Base-by-base conservation (phyloP, 352 stramenopile genomes). In the Phytophthora vignae region DNA sequence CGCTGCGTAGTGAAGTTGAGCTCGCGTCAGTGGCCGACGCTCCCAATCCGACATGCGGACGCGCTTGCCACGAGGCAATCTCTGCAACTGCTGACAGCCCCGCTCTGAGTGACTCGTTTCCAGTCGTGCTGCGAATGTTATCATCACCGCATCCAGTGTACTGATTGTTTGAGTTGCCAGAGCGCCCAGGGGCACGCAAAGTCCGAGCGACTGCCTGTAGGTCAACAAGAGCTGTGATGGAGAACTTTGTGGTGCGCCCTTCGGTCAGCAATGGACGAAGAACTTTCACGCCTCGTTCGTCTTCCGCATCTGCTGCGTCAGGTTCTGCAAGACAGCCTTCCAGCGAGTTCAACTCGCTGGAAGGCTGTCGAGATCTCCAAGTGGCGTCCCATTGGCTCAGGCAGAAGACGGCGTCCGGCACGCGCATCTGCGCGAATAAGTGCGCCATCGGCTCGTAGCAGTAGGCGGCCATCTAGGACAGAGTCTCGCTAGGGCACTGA, bases 21-120 rank as follows among this genome's bases (percentile, higher is more conserved):
- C 82, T 29, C 67, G 82, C 9, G 83, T 88, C 2, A 95, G 79
- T 29, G 88, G 88, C 0, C 88, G 83, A 5, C 76, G 81, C 64
- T 93, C 78, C 86, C 86, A 95, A 75, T 95, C 75, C 2, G 88
- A 93, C 78, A 95, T 91, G 29, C 86, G 83, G 7, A 60, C 67
- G n/a, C 87, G 79, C 42, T 95, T 95, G 66, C 93, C 88, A 0
- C 94, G 72, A 14, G 87, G 83, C 15, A 90, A 83, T 29, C 36
- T 89, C 58, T 1, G 84, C 69, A 22, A 95, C 55, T 33, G 74
- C 72, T 14, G 85, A 78, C 19, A 95, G 72, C 0, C 82, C 79
- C 17, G 87, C 62, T 66, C 46, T 31, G 27, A 31, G 6, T 31
- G 27, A 5, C 27, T 31, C 27, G 6, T 31, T 4, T 25, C 44